phyloP scores from a whole-genome alignment of 1,284 basidiomycete genomes.

The Kalmanozyma brasiliensis region DNA sequence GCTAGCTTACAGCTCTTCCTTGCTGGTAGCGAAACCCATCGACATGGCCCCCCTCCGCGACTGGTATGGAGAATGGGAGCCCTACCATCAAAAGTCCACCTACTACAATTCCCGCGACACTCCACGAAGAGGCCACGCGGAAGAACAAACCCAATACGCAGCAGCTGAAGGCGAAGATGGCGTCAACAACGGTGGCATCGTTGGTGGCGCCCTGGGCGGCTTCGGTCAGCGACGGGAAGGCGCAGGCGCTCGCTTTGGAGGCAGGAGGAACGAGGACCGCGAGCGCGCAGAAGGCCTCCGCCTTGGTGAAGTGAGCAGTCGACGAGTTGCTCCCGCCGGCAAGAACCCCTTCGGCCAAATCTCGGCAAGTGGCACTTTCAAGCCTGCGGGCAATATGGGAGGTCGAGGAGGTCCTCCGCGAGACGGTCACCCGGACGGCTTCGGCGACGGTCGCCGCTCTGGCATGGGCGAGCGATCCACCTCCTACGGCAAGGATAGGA shows the following conservation, averaged over 20 bases:
- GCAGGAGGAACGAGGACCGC: constrained; percentile 49
- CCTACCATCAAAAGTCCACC: constrained; percentile 68
- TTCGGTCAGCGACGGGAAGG: constrained; percentile 49
- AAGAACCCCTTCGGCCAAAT: constrained; percentile 63
- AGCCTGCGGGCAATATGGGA: constrained; percentile 52
- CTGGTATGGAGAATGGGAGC: constrained; percentile 77
- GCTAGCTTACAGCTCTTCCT: constrained; percentile 78
- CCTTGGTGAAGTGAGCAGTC: constrained; percentile 29
- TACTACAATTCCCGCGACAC: constrained; percentile 78
- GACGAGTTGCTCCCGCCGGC: constrained; percentile 49
- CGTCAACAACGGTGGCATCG: constrained; percentile 33
- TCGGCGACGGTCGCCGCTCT: constrained; percentile 32
- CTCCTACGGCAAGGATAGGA: constrained; percentile 45
- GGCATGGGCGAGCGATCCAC: constrained; percentile 47
- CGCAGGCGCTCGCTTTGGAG: constrained; percentile 41
- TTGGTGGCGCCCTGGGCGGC: constrained; percentile 46
- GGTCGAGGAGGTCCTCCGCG: constrained; percentile 26
- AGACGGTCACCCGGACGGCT: constrained; percentile 25
- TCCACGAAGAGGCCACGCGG: constrained; percentile 69
- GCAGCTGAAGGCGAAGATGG: constrained; percentile 22
- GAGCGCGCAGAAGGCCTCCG: constrained; percentile 44
- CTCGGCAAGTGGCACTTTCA: constrained; percentile 59
- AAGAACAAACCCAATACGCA: constrained; percentile 19
- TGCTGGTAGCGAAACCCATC: constrained; percentile 77
- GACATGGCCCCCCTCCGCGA: constrained; percentile 82